These are phyloP conservation scores for Phlebiopsis gigantea DNA, from an alignment of 768 basidiomycete genomes.

Conservation along the genomic window DNA sequence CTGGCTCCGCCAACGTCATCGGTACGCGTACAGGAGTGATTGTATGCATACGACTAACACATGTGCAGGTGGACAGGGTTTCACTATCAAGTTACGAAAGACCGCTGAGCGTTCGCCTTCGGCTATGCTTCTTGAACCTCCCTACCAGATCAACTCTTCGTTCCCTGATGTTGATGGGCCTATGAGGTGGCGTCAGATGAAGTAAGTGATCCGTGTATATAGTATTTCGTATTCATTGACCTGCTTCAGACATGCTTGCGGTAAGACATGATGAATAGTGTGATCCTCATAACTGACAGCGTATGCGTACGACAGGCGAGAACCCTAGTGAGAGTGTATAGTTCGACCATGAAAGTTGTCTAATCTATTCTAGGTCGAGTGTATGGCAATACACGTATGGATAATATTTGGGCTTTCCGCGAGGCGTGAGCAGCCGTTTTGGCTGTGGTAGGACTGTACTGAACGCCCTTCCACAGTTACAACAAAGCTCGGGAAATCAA, in stretches of 20 bases:
- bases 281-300: neutral
- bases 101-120: slow-evolving; percentile 65
- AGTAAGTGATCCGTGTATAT: slow-evolving; percentile 32
- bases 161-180: slow-evolving; percentile 26
- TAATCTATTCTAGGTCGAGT: neutral
- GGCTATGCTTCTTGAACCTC: slow-evolving; percentile 70
- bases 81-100: slow-evolving; percentile 69
- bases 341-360: neutral
- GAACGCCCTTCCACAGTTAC: slow-evolving; percentile 34
- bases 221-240: neutral
- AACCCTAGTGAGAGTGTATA: slow-evolving; percentile 39
- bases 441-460: neutral
- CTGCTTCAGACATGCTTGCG: slow-evolving; percentile 55
- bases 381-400: slow-evolving; percentile 52
- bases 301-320: slow-evolving; percentile 37
- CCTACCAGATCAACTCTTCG: slow-evolving; percentile 44
- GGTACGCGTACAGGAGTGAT: slow-evolving; percentile 29
- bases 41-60: neutral
- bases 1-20: slow-evolving; percentile 61
- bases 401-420: slow-evolving; percentile 63
- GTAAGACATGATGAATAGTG: slow-evolving; percentile 19
- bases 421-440: slow-evolving; percentile 33
- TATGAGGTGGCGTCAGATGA: slow-evolving; percentile 63
- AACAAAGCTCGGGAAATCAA: slow-evolving; percentile 62
- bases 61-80: slow-evolving; percentile 64